Conservation (phyloP, 2,329 filamentous ascomycete species). For the Eutypa lata region DNA sequence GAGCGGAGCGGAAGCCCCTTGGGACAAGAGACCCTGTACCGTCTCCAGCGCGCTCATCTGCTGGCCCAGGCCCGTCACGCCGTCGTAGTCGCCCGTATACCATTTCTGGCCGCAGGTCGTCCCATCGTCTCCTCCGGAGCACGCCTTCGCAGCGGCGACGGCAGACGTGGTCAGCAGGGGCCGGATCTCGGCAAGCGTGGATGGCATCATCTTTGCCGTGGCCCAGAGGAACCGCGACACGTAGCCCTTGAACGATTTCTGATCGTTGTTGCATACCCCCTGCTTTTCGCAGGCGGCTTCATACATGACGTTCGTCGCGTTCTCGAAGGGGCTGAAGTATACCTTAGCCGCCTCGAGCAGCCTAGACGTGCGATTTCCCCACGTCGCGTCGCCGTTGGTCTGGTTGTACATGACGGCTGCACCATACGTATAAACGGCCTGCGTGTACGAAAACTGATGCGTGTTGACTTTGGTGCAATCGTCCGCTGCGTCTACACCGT, state of each 20-base stretch:
- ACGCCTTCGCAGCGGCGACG: slow-evolving; percentile 52
- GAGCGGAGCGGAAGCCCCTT: slow-evolving; percentile 41
- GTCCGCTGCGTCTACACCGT: slow-evolving; percentile 54
- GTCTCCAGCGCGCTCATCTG: slow-evolving; percentile 64
- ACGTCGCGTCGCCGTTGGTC: slow-evolving; percentile 47
- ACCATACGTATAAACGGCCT: slow-evolving; percentile 64
- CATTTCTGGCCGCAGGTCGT: slow-evolving; percentile 60
- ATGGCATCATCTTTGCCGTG: slow-evolving; percentile 54
- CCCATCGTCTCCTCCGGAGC: slow-evolving; percentile 51
- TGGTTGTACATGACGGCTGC: slow-evolving; percentile 62
- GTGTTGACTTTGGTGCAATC: slow-evolving; percentile 53
- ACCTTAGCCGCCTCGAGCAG: slow-evolving; percentile 48
- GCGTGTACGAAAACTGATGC: slow-evolving; percentile 63
- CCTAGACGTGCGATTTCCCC: slow-evolving; percentile 50
- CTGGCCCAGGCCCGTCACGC: slow-evolving; percentile 54
- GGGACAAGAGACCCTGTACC: slow-evolving; percentile 56
- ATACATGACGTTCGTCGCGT: slow-evolving; percentile 59
- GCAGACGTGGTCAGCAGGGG: slow-evolving; percentile 49
- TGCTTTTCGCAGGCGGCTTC: slow-evolving; percentile 63
- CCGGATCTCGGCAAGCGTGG: slow-evolving; percentile 45
- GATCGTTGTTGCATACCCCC: slow-evolving; percentile 58
- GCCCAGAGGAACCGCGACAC: slow-evolving; percentile 63
- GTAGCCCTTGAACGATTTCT: slow-evolving; percentile 67
- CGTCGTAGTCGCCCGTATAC: slow-evolving; percentile 57
- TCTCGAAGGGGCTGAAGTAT: slow-evolving; percentile 49